Percentiles rank a stretch among this genome's conserved stretches.
Evolutionary conservation across 148 eudicot species (phyloP).

Genomic region (Euryodendron excelsum): DNA sequence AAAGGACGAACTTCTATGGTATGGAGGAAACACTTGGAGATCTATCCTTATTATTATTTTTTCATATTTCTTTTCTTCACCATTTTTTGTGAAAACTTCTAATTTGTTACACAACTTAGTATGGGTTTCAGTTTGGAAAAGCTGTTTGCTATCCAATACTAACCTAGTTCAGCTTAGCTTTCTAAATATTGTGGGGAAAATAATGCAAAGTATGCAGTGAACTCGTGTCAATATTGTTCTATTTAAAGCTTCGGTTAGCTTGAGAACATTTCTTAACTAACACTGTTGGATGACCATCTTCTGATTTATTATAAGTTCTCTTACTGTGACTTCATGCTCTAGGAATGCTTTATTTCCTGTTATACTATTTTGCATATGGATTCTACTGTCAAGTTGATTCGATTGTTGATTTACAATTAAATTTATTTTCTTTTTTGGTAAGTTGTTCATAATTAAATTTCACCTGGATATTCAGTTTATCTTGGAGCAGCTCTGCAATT

Average conservation of each 20-base stretch:
- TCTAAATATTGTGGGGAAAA: not conserved
- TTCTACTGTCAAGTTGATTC: not conserved
- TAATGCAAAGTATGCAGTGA: not conserved
- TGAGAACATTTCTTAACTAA: not conserved
- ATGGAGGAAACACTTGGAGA: constrained; percentile 11
- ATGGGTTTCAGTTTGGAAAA: not conserved
- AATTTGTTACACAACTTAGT: not conserved
- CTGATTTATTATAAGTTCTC: not conserved
- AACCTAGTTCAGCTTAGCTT: not conserved
- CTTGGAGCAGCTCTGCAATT: constrained; percentile 97
- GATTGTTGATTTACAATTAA: constrained; percentile 8
- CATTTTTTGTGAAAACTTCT: not conserved
- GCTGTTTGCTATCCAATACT: not conserved
- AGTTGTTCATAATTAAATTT: constrained; percentile 12
- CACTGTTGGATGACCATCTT: not conserved
- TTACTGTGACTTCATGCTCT: not conserved
- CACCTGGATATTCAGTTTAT: constrained; percentile 65
- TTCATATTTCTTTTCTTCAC: constrained; percentile 5
- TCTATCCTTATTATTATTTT: not conserved
- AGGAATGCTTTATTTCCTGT: not conserved
- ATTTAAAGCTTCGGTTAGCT: not conserved
- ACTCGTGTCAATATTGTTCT: not conserved
- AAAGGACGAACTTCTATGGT: constrained; percentile 90
- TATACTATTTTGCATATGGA: not conserved
- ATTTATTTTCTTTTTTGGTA: too few relatives aligned